These are phyloP conservation scores for Agrocybe praecox DNA, from an alignment of 768 basidiomycete species.

Conservation along the genomic window DNA sequence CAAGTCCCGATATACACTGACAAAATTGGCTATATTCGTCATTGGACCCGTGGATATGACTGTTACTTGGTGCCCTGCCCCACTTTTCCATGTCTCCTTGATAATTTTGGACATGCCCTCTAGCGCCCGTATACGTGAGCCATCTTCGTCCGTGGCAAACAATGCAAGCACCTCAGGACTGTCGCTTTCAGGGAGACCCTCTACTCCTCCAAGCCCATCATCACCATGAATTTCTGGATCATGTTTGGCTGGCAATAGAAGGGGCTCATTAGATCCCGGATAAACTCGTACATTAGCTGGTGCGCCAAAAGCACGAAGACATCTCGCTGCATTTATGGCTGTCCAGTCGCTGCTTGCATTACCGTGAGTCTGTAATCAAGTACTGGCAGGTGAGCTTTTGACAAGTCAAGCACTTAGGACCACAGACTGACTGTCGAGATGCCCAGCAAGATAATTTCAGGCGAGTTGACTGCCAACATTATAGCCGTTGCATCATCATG, in stretches of 20 bases:
- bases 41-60: slow-evolving; percentile 82
- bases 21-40: slow-evolving; percentile 80
- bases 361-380: slow-evolving; percentile 67
- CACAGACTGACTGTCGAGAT: slow-evolving; percentile 71
- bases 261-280: slow-evolving; percentile 70
- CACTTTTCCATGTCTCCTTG: slow-evolving; percentile 55
- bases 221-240: slow-evolving; percentile 82
- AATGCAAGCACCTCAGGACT: slow-evolving; percentile 50
- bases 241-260: slow-evolving; percentile 61
- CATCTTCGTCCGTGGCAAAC: slow-evolving; percentile 46
- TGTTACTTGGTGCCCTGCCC: slow-evolving; percentile 60
- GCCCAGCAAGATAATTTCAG: slow-evolving; percentile 71
- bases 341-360: slow-evolving; percentile 69
- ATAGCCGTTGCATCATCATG: slow-evolving; percentile 91
- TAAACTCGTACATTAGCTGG: slow-evolving; percentile 58
- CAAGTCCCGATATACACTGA: slow-evolving; percentile 54
- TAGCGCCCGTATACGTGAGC: slow-evolving; percentile 52
- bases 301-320: slow-evolving; percentile 76
- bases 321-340: slow-evolving; percentile 73
- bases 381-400: neutral
- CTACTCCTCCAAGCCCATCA: slow-evolving; percentile 84
- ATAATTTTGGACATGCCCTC: slow-evolving; percentile 69
- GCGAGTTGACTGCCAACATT: slow-evolving; percentile 69
- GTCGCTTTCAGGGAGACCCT: slow-evolving; percentile 63
- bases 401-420: neutral